Evolutionary conservation across 2,329 filamentous ascomycete species (phyloP), one percentile per base, ranked within the genome.

Genomic region (Chaetomiaceae sp.): DNA sequence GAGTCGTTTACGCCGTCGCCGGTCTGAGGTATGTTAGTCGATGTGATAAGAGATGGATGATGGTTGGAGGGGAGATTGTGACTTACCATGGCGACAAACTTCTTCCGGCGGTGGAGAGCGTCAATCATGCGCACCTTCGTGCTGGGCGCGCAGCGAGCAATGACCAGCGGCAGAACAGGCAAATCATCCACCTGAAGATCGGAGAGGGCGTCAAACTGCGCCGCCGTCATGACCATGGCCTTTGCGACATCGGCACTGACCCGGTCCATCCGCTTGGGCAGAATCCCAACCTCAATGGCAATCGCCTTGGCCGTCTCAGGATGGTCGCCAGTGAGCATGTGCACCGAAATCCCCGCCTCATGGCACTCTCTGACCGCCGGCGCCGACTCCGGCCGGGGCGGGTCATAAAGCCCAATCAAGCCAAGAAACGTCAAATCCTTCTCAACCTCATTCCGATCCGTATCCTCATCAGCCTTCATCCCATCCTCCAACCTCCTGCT

Each of bases 1-100:
- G 82, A 85, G 65, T 89, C 85, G 63, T 89, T 89, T 58, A 87
- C 84, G 58, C 85, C 85, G 53, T 88, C 84, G 59, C 85, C 85
- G 37, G 85, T 88, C 58, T 60, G 31, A n/a, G n/a, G n/a, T n/a
- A n/a, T n/a, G n/a, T n/a, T n/a, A n/a, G n/a, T n/a, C n/a, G n/a
- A n/a, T n/a, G n/a, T n/a, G n/a, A n/a, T n/a, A n/a, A n/a, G n/a
- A n/a, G n/a, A n/a, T n/a, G n/a, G n/a, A n/a, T n/a, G n/a, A n/a
- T 12, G 14, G 9, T 14, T 19, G 7, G 23, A 6, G n/a, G 16
- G 10, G 4, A 13, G 8, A 14, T 14, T n/a, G 16, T 5, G 10
- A 48, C 58, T 16, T 54, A 60, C 58, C 82, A 88, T 87, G 58
- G 84, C 84, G 58, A 79, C 85, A 65, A 86, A 87, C 2, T 75